phyloP scores from a whole-genome alignment of 1,284 basidiomycete genomes.

The Malassezia furfur region DNA sequence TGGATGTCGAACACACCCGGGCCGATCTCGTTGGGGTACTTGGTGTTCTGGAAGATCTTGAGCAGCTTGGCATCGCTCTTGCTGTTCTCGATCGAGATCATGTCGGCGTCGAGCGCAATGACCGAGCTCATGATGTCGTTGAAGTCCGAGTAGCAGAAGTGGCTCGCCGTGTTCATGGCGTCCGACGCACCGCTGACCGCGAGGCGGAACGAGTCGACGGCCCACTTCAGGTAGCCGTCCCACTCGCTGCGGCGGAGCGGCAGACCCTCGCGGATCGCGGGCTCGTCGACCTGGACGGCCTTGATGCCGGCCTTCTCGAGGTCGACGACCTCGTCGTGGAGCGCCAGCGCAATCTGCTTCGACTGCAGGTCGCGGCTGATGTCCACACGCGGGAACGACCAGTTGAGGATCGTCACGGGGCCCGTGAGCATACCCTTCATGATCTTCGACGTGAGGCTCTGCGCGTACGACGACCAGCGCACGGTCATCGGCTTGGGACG shows the following conservation, averaged over 20 bases:
- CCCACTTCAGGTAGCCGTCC: constrained; percentile 46
- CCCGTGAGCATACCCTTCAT: constrained; percentile 99
- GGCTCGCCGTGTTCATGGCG: constrained; percentile 44
- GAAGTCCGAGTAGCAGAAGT: constrained; percentile 57
- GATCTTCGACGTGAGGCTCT: constrained; percentile 82
- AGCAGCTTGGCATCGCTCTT: constrained; percentile 63
- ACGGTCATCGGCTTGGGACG: constrained; percentile 90
- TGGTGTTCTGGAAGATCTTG: constrained; percentile 85
- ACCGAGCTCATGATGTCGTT: constrained; percentile 97
- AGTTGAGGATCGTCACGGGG: constrained; percentile 74
- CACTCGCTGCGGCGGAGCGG: constrained; percentile 45
- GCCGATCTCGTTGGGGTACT: constrained; percentile 96
- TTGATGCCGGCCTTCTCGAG: constrained; percentile 94
- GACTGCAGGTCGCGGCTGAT: constrained; percentile 92
- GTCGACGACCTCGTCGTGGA: constrained; percentile 96
- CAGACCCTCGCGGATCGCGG: constrained; percentile 91
- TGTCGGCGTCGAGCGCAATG: constrained; percentile 92
- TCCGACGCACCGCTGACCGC: constrained; percentile 42
- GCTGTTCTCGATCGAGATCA: constrained; percentile 91
- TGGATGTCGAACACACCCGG: constrained; percentile 92
- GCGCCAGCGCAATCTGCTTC: constrained; percentile 93
- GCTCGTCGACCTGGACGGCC: constrained; percentile 98
- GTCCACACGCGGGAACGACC: constrained; percentile 99
- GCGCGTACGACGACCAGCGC: constrained; percentile 91
- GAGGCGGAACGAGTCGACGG: constrained; percentile 47